These are phyloP conservation scores for Rehmannia glutinosa DNA, from an alignment of 257 asterid genomes.

Conservation along the genomic window DNA sequence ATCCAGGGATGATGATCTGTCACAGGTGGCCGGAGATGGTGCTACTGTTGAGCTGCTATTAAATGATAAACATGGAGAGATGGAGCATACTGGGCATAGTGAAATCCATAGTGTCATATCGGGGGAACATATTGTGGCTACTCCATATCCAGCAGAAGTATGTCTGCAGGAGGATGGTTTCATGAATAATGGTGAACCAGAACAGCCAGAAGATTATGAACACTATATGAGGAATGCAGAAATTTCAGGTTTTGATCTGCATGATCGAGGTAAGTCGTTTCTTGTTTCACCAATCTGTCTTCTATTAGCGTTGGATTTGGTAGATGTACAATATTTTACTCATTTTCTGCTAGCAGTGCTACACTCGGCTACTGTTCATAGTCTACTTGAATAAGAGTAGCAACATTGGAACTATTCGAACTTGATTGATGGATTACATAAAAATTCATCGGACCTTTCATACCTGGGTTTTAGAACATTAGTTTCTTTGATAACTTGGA, in stretches of 20 bases:
- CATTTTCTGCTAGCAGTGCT: too few species aligned
- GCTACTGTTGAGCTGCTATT: conserved; percentile 30
- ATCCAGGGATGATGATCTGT: conserved; percentile 17
- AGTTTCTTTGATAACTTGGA: background rate
- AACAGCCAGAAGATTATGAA: conserved; percentile 32
- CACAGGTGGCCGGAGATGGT: conserved; percentile 22
- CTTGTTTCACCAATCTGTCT: background rate
- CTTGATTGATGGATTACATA: too few species aligned
- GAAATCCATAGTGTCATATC: conserved; percentile 16
- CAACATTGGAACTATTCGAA: too few species aligned
- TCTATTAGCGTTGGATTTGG: background rate
- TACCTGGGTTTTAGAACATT: background rate
- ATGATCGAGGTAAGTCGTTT: conserved; percentile 47
- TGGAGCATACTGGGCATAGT: conserved; percentile 23
- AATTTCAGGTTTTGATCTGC: conserved; percentile 29
- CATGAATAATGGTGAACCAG: conserved; percentile 33
- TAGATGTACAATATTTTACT: too few species aligned
- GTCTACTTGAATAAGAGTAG: too few species aligned
- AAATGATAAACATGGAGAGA: conserved; percentile 19
- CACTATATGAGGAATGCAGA: conserved; percentile 31
- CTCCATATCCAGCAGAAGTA: conserved; percentile 18
- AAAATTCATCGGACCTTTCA: background rate
- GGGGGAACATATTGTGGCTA: conserved; percentile 22
- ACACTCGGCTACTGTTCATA: too few species aligned
- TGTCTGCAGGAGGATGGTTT: conserved; percentile 28